These are phyloP conservation scores for Plectranthus barbatus DNA, from an alignment of 257 asterid genomes.

Conservation along the genomic window DNA sequence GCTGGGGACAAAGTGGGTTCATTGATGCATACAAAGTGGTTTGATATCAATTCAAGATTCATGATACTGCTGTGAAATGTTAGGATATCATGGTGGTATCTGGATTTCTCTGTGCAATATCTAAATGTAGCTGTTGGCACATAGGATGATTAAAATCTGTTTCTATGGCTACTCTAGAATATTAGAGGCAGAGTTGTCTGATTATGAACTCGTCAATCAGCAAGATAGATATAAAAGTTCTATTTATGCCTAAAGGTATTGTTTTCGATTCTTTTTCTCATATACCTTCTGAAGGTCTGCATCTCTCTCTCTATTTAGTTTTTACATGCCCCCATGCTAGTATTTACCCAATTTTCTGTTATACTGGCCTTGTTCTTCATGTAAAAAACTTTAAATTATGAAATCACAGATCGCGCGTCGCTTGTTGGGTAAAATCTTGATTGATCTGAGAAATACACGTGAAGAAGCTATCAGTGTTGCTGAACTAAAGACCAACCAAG, in stretches of 20 bases:
- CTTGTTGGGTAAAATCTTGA: constrained; percentile 83
- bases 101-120: not conserved
- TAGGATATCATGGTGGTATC: constrained; percentile 5
- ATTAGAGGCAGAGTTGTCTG: too few species aligned
- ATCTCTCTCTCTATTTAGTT: not conserved
- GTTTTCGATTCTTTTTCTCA: not conserved
- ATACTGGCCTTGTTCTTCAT: not conserved
- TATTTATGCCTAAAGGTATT: too few species aligned
- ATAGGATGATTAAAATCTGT: not conserved
- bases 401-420: constrained; percentile 87
- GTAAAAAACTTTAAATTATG: not conserved
- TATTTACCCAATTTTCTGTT: not conserved
- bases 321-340: not conserved
- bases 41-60: not conserved
- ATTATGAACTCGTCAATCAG: too few species aligned
- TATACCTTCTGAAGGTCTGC: not conserved
- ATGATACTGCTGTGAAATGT: constrained; percentile 5
- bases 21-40: not conserved
- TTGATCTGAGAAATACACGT: constrained; percentile 87
- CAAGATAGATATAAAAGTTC: too few species aligned
- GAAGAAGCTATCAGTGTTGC: constrained; percentile 97
- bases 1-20: not conserved
- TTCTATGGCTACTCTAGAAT: too few species aligned
- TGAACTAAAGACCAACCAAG: constrained; percentile 72
- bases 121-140: not conserved